Evolutionary conservation across 345 rosid genomes (phyloP).

Genomic region (Aethionema arabicum): DNA sequence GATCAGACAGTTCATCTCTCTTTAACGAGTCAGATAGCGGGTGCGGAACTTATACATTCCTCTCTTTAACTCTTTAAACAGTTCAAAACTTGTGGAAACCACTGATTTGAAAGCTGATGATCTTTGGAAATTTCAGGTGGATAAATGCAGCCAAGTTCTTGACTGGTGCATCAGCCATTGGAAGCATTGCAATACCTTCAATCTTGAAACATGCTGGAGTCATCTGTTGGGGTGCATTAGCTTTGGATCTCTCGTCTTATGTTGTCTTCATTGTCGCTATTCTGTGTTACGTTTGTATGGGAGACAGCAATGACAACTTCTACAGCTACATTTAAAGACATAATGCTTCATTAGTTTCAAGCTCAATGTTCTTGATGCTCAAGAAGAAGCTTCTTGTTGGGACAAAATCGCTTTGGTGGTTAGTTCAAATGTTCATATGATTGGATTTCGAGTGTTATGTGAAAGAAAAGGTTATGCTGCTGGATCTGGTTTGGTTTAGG

Average conservation of each 20-base stretch:
- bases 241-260: constrained; percentile 78
- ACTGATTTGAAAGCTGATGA: constrained; percentile 8
- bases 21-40: constrained; percentile 61
- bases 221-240: constrained; percentile 93
- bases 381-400: background rate
- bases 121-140: constrained; percentile 51
- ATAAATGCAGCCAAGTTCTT: constrained; percentile 85
- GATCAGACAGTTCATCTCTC: constrained; percentile 68
- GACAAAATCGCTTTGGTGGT: background rate
- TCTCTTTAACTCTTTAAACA: background rate
- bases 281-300: constrained; percentile 58
- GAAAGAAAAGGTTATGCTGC: too few relatives aligned
- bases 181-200: constrained; percentile 92
- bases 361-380: constrained; percentile 27
- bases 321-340: constrained; percentile 46
- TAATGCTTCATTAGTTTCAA: constrained; percentile 3
- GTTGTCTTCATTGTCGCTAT: constrained; percentile 70
- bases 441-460: constrained; percentile 4
- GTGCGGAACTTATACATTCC: constrained; percentile 29
- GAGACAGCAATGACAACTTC: constrained; percentile 41
- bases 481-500: background rate
- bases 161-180: constrained; percentile 86
- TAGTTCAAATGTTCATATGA: background rate
- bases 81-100: background rate
- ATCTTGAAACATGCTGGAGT: constrained; percentile 89